Evolutionary conservation across 192 early-diverging fungal genomes (phyloP).

Genomic region (Piromyces sp.): DNA sequence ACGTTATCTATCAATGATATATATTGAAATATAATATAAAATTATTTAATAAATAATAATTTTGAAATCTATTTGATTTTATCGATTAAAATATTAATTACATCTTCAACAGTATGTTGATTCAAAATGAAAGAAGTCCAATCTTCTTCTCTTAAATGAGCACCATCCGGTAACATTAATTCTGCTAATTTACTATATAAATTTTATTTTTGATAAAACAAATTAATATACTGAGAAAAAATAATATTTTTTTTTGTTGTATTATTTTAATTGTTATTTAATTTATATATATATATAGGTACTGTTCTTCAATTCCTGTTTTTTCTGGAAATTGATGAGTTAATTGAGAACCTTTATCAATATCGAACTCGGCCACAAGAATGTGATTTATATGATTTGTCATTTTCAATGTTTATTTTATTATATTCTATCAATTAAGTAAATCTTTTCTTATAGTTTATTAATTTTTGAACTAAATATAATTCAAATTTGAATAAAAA

Average conservation of each 20-base stretch:
- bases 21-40: too few relatives aligned
- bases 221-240: neutral
- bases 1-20: neutral
- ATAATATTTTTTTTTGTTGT: neutral
- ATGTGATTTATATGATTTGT: slow-evolving; percentile 47
- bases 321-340: slow-evolving; percentile 71
- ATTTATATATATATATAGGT: slow-evolving; percentile 1
- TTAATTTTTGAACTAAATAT: too few relatives aligned
- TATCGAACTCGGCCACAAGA: slow-evolving; percentile 87
- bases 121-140: slow-evolving; percentile 91
- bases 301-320: slow-evolving; percentile 72
- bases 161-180: slow-evolving; percentile 89
- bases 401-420: neutral
- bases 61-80: neutral
- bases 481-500: too few relatives aligned
- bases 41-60: neutral
- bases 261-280: too few relatives aligned
- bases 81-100: neutral
- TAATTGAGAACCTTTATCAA: slow-evolving; percentile 76
- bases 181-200: slow-evolving; percentile 67
- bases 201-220: slow-evolving; percentile 4
- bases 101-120: slow-evolving; percentile 22
- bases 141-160: slow-evolving; percentile 80
- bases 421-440: too few relatives aligned
- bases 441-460: too few relatives aligned